Evolutionary conservation across 1,284 basidiomycete species (phyloP).

Genomic region (Ganoderma lingzhi): DNA sequence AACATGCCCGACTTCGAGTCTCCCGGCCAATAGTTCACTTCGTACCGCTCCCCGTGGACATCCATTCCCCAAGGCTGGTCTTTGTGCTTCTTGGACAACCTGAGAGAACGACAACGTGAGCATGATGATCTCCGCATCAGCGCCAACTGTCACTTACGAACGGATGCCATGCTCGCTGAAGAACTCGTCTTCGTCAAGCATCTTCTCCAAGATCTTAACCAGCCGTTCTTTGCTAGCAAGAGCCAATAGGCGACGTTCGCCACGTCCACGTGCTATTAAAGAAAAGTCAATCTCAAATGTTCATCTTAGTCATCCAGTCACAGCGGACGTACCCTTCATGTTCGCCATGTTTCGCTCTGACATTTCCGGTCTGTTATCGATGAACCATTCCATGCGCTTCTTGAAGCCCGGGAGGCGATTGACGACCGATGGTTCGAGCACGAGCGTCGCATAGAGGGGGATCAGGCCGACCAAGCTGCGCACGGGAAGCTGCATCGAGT

Average conservation of each 20-base stretch:
- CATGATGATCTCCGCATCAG: neutral
- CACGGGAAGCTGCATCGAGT: slow-evolving; percentile 90
- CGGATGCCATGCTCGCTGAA: slow-evolving; percentile 94
- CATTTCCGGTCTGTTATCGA: slow-evolving; percentile 90
- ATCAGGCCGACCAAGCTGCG: slow-evolving; percentile 95
- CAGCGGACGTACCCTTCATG: slow-evolving; percentile 72
- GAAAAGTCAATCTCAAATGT: slow-evolving; percentile 9
- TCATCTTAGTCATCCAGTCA: neutral
- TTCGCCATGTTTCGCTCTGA: slow-evolving; percentile 96
- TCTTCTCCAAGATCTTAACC: slow-evolving; percentile 89
- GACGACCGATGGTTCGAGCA: slow-evolving; percentile 89
- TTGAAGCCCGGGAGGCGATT: slow-evolving; percentile 97
- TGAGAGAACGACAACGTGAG: slow-evolving; percentile 1
- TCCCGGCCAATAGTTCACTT: slow-evolving; percentile 97
- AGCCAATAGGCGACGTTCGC: slow-evolving; percentile 89
- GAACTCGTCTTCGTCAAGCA: slow-evolving; percentile 97
- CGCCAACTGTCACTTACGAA: slow-evolving; percentile 60
- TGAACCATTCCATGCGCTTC: slow-evolving; percentile 98
- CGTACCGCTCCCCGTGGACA: slow-evolving; percentile 91
- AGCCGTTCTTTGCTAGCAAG: slow-evolving; percentile 93
- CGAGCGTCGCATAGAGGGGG: slow-evolving; percentile 93
- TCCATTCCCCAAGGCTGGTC: slow-evolving; percentile 95
- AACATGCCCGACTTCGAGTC: slow-evolving; percentile 98
- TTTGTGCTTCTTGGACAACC: slow-evolving; percentile 87
- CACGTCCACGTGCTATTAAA: slow-evolving; percentile 74